These are phyloP conservation scores for Nakazawaea populi DNA, from an alignment of 805 yeast species.

Conservation along the genomic window DNA sequence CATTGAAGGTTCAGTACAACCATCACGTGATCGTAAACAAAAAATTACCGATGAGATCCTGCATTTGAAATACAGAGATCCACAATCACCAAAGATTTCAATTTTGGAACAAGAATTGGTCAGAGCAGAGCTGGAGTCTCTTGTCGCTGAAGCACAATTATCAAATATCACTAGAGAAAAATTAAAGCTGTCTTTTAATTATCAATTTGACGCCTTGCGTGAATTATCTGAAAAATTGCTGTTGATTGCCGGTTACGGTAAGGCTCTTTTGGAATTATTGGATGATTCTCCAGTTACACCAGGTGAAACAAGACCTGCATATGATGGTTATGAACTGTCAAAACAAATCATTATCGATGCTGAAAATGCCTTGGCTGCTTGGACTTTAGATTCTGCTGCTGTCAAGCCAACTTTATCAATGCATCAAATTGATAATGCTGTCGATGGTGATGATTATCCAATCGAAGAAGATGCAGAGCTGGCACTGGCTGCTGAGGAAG, in stretches of 20 bases:
- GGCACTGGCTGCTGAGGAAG: slow-evolving; percentile 46
- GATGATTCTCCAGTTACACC: slow-evolving; percentile 86
- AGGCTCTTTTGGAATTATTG: slow-evolving; percentile 74
- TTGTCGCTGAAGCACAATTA: slow-evolving; percentile 89
- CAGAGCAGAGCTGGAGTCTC: slow-evolving; percentile 86
- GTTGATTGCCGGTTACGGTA: slow-evolving; percentile 85
- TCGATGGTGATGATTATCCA: slow-evolving; percentile 47
- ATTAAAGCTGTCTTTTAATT: slow-evolving; percentile 76
- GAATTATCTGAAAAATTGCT: slow-evolving; percentile 85
- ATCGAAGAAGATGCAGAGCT: slow-evolving; percentile 39
- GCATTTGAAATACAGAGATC: slow-evolving; percentile 77
- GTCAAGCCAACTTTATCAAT: slow-evolving; percentile 78
- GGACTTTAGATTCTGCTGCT: slow-evolving; percentile 81
- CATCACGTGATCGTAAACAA: slow-evolving; percentile 80
- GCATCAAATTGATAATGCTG: slow-evolving; percentile 40
- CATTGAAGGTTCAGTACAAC: slow-evolving; percentile 84
- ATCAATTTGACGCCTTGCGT: slow-evolving; percentile 80
- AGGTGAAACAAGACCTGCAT: slow-evolving; percentile 87
- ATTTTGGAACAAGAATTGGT: slow-evolving; percentile 85
- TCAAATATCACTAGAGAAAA: slow-evolving; percentile 85
- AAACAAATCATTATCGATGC: slow-evolving; percentile 84
- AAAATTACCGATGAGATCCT: slow-evolving; percentile 84
- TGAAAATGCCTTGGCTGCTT: slow-evolving; percentile 73
- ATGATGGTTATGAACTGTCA: slow-evolving; percentile 85
- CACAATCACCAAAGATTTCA: slow-evolving; percentile 74